Evolutionary conservation across 768 basidiomycete species (phyloP), one percentile per base, ranked within the genome.

Genomic region (Xanthoconium purpureum): DNA sequence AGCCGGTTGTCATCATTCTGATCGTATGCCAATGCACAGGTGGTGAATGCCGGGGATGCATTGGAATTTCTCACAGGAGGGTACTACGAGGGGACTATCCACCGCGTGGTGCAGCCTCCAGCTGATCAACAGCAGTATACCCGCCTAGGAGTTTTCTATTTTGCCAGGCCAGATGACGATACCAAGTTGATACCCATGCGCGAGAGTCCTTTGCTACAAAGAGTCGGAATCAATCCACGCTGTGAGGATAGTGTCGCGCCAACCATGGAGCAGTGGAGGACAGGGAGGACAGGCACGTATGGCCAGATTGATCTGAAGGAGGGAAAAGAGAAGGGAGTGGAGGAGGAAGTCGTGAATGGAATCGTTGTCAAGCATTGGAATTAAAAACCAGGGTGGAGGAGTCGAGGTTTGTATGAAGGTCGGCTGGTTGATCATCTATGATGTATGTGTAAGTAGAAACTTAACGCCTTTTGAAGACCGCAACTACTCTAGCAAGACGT

Each of bases 1-100:
- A 12, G n/a, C 44, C 14, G 9, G 13, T 37, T 38, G 40, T 12
- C 13, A 15, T 17, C 20, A 24, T 24, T 32, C 20, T 20, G 12
- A 54, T 18, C 9, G 7, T 24, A 33, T 17, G 13, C 36, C 50
- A 44, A 7, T 30, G 20, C 17, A n/a, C 28, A 84, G 84, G 77
- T 84, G 10, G 75, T 87, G 47, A 85, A 86, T 50, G 75, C 80
- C 0, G 84, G 84, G 6, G 84, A 85, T 56, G 77, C 78, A 0
- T 64, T 87, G 58, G 79, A 85, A 48, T 82, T 85, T 61, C 73
- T 85, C 20, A 82, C 81, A 2, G 83, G 84, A 1, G 83, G 83
- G 1, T 84, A 73, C 59, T 85, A 85, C 68, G 77, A 74, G 33
- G 80, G 78, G 14, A 85, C 84, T 1, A 79, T 84, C 48, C 84